Evolutionary conservation across 306 rosid genomes (phyloP), one percentile per base, ranked within the genome.

Genomic region (Canavalia gladiata): DNA sequence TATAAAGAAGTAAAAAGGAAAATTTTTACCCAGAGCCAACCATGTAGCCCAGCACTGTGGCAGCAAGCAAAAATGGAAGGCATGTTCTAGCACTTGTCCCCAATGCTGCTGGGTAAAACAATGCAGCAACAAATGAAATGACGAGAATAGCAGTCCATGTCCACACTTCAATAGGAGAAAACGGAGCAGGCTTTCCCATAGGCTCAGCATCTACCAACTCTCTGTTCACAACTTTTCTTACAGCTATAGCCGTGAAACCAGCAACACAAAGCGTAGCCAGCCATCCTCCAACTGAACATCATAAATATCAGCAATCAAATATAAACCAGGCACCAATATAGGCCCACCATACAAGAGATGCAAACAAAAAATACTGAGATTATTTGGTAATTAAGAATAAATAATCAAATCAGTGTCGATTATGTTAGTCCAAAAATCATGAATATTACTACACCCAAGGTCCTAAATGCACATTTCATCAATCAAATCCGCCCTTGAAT

Each of bases 1-100:
- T 30, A 67, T 52, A 39, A 65, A 78, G 56, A 56, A 6, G 68
- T 9, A 55, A 87, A 64, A 70, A 70, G 42, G 74, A 86, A 31
- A 76, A 39, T 73, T 82, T 85, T 89, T 95, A 95, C 99, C 97
- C 72, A 34, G 96, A 66, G 87, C 99, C 98, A 88, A 91, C 88
- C 41, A 95, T 80, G 90, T 95, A 95, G 79, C 99, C 99, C 68
- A 91, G 87, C 62, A 91, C 97, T 0, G 97, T 95, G 46, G 98
- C 87, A 18, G 99, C 92, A 82, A 95, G 99, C 76, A 95, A 92
- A 88, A 95, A 95, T 0, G 98, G 99, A 72, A 95, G 97, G 90
- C 88, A 90, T 8, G 99, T 95, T 87, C 92, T 91, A 75, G 96
- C 99, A 85, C 82, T 75, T 29, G 99, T 91, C 69, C 99, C 98